A percentile compares a stretch with the other conserved stretches of the same genome.
These are phyloP conservation scores for Tolypocladium sp. DNA, from an alignment of 2,329 filamentous ascomycete genomes.

Conservation along the genomic window DNA sequence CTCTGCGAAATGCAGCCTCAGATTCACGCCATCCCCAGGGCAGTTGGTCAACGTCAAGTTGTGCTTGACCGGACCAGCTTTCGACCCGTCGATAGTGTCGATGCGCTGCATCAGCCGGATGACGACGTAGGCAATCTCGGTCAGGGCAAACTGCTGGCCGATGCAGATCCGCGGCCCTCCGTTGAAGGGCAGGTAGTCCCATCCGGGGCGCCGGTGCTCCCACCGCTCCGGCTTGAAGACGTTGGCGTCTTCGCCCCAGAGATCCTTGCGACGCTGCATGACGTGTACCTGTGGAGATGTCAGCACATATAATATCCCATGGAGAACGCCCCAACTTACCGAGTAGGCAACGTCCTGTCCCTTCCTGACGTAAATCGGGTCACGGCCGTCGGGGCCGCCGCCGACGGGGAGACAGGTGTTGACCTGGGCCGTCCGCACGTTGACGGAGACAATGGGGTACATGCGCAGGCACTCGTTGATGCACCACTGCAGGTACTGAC, in stretches of 20 bases:
- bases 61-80: slow-evolving; percentile 8
- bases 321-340: slow-evolving; percentile 1
- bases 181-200: slow-evolving; percentile 18
- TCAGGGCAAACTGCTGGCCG: slow-evolving; percentile 17
- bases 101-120: slow-evolving; percentile 11
- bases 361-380: slow-evolving; percentile 39
- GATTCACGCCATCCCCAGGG: slow-evolving; percentile 10
- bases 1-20: slow-evolving; percentile 10
- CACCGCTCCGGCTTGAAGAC: slow-evolving; percentile 32
- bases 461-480: slow-evolving; percentile 13
- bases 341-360: slow-evolving; percentile 33
- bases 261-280: slow-evolving; percentile 27
- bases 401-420: slow-evolving; percentile 42
- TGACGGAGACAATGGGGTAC: slow-evolving; percentile 13
- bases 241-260: slow-evolving; percentile 28
- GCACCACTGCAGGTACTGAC: slow-evolving; percentile 15
- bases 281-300: slow-evolving; percentile 8
- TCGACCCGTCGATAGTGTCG: slow-evolving; percentile 10
- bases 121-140: slow-evolving; percentile 13
- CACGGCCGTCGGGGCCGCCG: slow-evolving; percentile 36
- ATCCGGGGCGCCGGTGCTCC: slow-evolving; percentile 14
- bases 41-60: slow-evolving; percentile 10
- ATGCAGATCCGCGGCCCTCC: slow-evolving; percentile 18
- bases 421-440: slow-evolving; percentile 10
- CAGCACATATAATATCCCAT: neutral